Conservation (phyloP, 2,329 filamentous ascomycete species). For the Paecilomyces sp. region DNA sequence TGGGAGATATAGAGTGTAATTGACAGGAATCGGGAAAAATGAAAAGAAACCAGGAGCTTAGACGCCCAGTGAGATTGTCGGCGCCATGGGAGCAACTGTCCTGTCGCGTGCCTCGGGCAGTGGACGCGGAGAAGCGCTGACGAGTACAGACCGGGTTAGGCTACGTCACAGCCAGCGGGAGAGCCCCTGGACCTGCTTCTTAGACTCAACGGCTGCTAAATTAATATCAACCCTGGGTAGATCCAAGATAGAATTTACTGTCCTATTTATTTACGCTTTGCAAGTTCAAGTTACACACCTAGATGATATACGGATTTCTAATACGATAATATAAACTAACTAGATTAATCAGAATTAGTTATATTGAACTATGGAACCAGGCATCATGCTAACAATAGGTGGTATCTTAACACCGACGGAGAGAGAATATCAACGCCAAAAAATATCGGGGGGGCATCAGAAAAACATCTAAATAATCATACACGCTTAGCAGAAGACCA, state of each 20-base stretch:
- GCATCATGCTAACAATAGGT: background rate
- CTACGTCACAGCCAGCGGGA: background rate
- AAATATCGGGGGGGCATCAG: background rate
- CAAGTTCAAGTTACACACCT: background rate
- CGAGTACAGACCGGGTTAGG: background rate
- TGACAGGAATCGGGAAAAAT: background rate
- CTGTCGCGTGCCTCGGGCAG: background rate
- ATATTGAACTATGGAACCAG: background rate
- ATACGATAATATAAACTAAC: background rate
- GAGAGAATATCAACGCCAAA: background rate
- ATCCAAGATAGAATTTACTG: background rate
- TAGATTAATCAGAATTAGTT: background rate
- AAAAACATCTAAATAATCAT: background rate
- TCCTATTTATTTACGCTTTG: background rate
- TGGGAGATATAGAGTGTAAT: background rate
- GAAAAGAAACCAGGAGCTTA: background rate
- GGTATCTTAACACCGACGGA: background rate
- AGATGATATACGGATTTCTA: background rate
- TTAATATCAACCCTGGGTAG: background rate
- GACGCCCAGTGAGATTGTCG: background rate
- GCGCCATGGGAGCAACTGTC: background rate
- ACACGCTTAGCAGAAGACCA: background rate
- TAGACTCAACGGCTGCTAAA: background rate
- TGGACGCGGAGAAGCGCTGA: background rate
- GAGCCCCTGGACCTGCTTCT: background rate